Evolutionary conservation across 2,329 filamentous ascomycete genomes (phyloP).

Genomic region (Xylaria arbuscula): DNA sequence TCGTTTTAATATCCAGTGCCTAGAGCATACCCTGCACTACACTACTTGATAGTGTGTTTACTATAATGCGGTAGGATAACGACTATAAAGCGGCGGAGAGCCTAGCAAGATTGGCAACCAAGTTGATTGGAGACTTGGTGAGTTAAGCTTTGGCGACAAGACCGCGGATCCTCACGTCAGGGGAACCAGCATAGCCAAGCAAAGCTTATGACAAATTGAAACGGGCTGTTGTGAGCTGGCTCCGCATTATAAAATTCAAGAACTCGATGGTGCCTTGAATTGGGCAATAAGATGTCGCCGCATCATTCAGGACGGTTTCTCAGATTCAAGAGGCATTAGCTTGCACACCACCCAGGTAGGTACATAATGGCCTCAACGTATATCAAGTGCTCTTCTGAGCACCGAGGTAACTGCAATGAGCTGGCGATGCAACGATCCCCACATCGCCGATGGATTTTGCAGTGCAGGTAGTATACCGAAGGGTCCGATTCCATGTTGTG

Average conservation of each 20-base stretch:
- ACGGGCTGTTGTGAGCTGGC: not conserved
- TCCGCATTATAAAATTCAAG: slow-evolving; percentile 8
- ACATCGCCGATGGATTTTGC: no score
- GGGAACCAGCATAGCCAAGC: slow-evolving; percentile 23
- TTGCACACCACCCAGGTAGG: no score
- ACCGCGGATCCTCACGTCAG: slow-evolving; percentile 30
- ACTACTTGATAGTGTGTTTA: not conserved
- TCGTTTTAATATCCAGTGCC: not conserved
- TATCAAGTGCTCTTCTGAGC: no score
- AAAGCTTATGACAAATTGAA: slow-evolving; percentile 37
- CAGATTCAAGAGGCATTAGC: not conserved
- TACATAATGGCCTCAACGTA: no score
- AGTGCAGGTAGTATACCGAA: no score
- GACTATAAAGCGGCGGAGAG: not conserved
- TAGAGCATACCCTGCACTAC: no score
- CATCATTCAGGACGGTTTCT: not conserved
- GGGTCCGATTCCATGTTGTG: not conserved
- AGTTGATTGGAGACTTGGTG: slow-evolving; percentile 21
- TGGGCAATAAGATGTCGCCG: not conserved
- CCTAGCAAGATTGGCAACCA: not conserved
- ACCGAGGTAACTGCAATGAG: no score
- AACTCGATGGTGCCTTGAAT: not conserved
- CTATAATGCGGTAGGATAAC: not conserved
- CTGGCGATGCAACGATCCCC: no score
- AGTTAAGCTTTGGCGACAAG: slow-evolving; percentile 38